Base-by-base conservation (phyloP, 1,139 yeast genomes). In the Torulaspora pretoriensis region DNA sequence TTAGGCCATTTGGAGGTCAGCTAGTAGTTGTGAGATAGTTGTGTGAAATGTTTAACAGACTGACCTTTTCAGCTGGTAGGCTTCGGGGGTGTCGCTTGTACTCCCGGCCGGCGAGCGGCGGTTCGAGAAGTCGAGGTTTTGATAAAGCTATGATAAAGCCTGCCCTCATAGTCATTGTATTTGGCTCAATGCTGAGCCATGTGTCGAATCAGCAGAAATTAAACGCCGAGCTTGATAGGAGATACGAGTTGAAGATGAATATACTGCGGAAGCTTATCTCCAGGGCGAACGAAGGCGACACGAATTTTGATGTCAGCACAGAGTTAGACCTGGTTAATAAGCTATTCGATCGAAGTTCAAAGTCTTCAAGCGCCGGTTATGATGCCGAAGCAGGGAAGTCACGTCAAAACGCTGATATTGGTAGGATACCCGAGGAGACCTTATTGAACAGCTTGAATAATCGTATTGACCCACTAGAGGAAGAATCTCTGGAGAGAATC, bases 191-290 rank as follows among this genome's bases (percentile, higher is more conserved):
- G 41, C 51, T 68, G 2, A 69, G 57, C 26, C 65, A 60, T 52
- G 71, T 71, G 8, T 67, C 53, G 43, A 65, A 64, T 47, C 69
- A 73, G 34, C 67, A 74, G 17, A 63, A 50, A 45, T 67, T 69
- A 4, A 69, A 55, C 24, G 64, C 52, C 8, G 72, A 55, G 43
- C 67, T 77, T 42, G 76, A 68, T 32, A 57, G 65, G 44, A 51
- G 67, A n/a, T 68, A 68, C 49, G 35, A 42, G 1, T 31, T 66
- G 45, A 68, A 65, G 50, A 54, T 63, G 3, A 47, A 54, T n/a
- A 67, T 64, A 31, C 48, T 68, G n/a, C 53, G 61, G 17, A 68
- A 65, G 29, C 41, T 69, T 7, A 56, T 60, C 2, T 38, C 39
- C 5, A 55, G 61, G 27, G 55, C 61, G 0, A 46, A 48, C 8